Evolutionary conservation across 345 rosid genomes (phyloP).

Genomic region (Citrus hindsii): DNA sequence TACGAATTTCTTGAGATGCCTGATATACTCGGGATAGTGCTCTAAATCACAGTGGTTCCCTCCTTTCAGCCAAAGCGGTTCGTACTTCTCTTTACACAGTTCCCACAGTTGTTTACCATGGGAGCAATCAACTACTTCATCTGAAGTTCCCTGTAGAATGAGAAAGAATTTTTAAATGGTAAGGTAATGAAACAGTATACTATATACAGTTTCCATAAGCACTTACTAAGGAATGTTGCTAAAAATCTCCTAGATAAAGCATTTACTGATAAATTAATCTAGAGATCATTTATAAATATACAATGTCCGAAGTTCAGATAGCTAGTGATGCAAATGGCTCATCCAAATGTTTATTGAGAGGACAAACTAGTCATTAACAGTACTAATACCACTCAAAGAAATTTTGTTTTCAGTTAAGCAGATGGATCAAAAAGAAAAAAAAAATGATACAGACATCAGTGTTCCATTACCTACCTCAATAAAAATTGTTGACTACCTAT

Average conservation of each 20-base stretch:
- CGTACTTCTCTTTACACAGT: conserved; percentile 81
- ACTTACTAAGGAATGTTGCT: neutral
- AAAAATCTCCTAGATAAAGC: neutral
- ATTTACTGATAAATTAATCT: neutral
- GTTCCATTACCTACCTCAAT: conserved; percentile 4
- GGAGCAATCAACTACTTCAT: conserved; percentile 93
- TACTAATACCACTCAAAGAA: neutral
- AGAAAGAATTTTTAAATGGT: neutral
- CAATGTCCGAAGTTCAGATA: neutral
- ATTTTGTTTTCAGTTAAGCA: neutral
- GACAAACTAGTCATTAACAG: neutral
- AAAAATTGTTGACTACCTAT: neutral
- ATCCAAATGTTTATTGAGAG: neutral
- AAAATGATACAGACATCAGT: neutral
- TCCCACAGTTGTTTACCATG: conserved; percentile 98
- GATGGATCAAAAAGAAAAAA: neutral
- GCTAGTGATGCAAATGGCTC: neutral
- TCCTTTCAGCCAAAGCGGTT: conserved; percentile 94
- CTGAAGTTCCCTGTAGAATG: conserved; percentile 75
- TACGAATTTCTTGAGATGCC: conserved; percentile 91
- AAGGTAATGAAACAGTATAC: neutral
- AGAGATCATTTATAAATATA: neutral
- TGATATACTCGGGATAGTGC: conserved; percentile 75
- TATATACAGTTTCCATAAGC: neutral
- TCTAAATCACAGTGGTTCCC: conserved; percentile 93